Base-by-base conservation (phyloP, 2,329 filamentous ascomycete genomes). In the Curvularia eragrostidis region DNA sequence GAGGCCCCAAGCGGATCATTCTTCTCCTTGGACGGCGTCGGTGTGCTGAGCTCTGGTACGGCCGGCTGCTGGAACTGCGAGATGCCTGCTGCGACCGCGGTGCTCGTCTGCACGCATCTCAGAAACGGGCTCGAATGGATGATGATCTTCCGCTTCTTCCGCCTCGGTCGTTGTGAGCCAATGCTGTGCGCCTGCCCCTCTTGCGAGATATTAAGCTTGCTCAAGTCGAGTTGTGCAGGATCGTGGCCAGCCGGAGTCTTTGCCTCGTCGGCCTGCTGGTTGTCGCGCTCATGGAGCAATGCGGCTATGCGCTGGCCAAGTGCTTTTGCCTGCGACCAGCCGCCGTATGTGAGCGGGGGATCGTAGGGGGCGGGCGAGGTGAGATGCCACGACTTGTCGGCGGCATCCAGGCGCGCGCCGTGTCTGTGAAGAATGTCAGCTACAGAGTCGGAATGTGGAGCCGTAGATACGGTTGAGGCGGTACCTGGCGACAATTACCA, bases 91-190 rank as follows among this genome's bases (percentile, higher is more conserved):
- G 90, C 89, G 71, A 98, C 91, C 28, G 89, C 93, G 49, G 97
- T 87, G 12, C 93, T 91, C 0, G 94, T 97, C 77, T 99, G 94
- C 13, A 97, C 84, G 75, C 95, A 99, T 77, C 95, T 87, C 52
- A 97, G 81, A 72, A 94, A 99, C 0, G 95, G 95, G n/a, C 94
- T 98, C 63, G 87, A 91, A 78, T 99, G 94, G 56, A 99, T 87
- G 67, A 96, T 85, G 56, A 98, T 84, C 72, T 89, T 91, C 78
- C 91, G 91, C 66, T 83, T 85, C 64, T 86, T 84, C 65, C 82
- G 84, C 72, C 26, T 54, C 21, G 54, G 52, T 43, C 19, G 30
- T 46, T 34, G 32, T 21, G 46, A 23, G 21, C 15, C 28, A 13
- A 21, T 28, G 24, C n/a, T 39, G 9, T 52, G 43, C 12, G 26